These are phyloP conservation scores for Spatholobus suberectus DNA, from an alignment of 306 rosid genomes.

Conservation along the genomic window DNA sequence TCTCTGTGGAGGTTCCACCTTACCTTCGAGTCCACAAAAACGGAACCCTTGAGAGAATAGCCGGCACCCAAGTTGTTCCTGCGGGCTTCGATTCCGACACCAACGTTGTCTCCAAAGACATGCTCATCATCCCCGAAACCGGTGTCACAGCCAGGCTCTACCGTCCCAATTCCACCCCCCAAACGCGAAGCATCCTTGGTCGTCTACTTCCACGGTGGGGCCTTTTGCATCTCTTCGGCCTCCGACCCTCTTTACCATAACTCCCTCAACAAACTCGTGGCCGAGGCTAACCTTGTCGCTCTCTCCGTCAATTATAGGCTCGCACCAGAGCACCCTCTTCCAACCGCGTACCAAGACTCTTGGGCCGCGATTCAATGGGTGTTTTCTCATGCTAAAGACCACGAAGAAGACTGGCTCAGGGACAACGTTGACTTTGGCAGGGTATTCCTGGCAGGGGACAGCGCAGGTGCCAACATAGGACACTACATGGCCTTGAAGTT, in stretches of 20 bases:
- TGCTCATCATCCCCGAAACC: slow-evolving; percentile 56
- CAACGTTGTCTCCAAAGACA: slow-evolving; percentile 77
- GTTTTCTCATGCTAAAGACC: slow-evolving; percentile 41
- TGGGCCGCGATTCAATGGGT: slow-evolving; percentile 79
- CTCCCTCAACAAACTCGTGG: slow-evolving; percentile 67
- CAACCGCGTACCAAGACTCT: slow-evolving; percentile 68
- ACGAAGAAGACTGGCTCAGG: slow-evolving; percentile 63
- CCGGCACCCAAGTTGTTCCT: slow-evolving; percentile 61
- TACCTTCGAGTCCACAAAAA: slow-evolving; percentile 68
- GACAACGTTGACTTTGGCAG: slow-evolving; percentile 54
- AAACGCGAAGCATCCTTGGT: slow-evolving; percentile 60
- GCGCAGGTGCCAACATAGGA: slow-evolving; percentile 80
- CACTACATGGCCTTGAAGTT: slow-evolving; percentile 64
- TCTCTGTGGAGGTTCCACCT: slow-evolving; percentile 63
- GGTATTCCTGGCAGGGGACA: slow-evolving; percentile 78
- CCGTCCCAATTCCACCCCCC: slow-evolving; percentile 39
- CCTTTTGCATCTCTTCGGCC: slow-evolving; percentile 66
- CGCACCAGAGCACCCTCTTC: slow-evolving; percentile 86
- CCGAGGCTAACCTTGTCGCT: slow-evolving; percentile 58
- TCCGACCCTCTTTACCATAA: slow-evolving; percentile 77
- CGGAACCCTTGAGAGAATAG: slow-evolving; percentile 67
- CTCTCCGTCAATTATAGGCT: slow-evolving; percentile 71
- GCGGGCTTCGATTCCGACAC: slow-evolving; percentile 63
- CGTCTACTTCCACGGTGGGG: slow-evolving; percentile 86
- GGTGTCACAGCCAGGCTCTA: slow-evolving; percentile 72